Evolutionary conservation across 176 grass and related monocot species (phyloP), one percentile per base, ranked within the genome.

Genomic region (Pontederia crassipes): DNA sequence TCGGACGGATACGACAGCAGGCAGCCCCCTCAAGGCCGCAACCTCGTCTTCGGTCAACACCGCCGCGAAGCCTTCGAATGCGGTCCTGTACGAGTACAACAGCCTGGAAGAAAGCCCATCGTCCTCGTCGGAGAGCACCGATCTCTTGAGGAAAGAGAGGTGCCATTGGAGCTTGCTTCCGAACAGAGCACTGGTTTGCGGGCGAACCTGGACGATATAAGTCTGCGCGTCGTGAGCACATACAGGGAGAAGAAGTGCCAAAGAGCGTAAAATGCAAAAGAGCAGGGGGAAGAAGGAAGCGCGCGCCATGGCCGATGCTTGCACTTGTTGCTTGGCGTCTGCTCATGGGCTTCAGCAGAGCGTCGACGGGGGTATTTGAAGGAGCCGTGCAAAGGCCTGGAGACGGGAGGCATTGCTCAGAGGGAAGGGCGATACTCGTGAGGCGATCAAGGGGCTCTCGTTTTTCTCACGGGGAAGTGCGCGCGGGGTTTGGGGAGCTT

Each of bases 171-270:
- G 27, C 35, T 74, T 67, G 54, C 71, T 72, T n/a, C 10, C 28
- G 47, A 17, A 7, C 49, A 15, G 10, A 12, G 14, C 55, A 1
- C 58, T 48, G 8, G 10, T 57, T 18, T 66, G 59, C 9, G 83
- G 86, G 26, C 82, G 77, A 48, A 96, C 66, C 66, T 90, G 91
- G 49, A 96, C 79, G 52, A 96, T 90, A 81, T 96, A 96, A 75
- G 53, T 80, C 52, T 53, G 77, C 61, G 82, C 35, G 14, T 53
- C 16, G 69, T 50, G 63, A 10, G 61, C 77, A 14, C 26, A 26
- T 28, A 61, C 26, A n/a, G 29, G 65, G 17, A 14, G 57, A 13
- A n/a, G n/a, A n/a, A n/a, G n/a, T n/a, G n/a, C n/a, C n/a, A n/a
- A n/a, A n/a, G n/a, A n/a, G n/a, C 53, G 58, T 24, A 57, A 8